Percentiles rank a stretch among this genome's conserved stretches.
Conservation (phyloP, 164 flowering plant genomes). For the Nymphaea thermarum region DNA sequence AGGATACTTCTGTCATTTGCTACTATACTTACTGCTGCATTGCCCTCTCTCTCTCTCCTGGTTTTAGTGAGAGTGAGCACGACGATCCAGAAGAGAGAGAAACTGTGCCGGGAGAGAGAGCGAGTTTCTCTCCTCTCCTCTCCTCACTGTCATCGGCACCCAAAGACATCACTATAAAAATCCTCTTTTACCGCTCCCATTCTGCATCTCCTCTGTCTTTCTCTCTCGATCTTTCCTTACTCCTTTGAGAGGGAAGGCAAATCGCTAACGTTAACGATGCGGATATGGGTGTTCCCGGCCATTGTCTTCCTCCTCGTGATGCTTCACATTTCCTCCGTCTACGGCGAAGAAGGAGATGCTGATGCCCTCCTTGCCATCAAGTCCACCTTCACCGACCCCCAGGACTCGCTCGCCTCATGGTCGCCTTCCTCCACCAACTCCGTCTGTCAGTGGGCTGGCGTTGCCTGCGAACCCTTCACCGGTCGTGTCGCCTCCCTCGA, state of each 20-base stretch:
- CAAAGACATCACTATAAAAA: neutral
- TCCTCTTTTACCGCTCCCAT: neutral
- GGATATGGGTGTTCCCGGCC: neutral
- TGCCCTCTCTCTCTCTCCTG: neutral
- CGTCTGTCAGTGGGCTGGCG: slow-evolving; percentile 55
- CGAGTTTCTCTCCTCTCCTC: neutral
- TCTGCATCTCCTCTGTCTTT: neutral
- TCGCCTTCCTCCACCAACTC: slow-evolving; percentile 35
- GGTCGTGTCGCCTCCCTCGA: slow-evolving; percentile 49
- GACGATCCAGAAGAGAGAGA: neutral
- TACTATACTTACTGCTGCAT: neutral
- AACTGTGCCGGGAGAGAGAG: neutral
- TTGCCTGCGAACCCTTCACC: slow-evolving; percentile 38
- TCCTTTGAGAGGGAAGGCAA: neutral
- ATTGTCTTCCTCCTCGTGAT: neutral
- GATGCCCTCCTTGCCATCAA: slow-evolving; percentile 22
- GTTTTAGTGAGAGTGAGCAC: neutral
- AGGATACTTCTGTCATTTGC: neutral
- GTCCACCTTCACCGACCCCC: slow-evolving; percentile 42
- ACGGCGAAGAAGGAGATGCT: neutral
- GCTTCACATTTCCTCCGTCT: neutral
- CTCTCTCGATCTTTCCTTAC: neutral
- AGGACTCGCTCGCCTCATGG: slow-evolving; percentile 19
- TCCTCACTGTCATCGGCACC: too few relatives aligned
- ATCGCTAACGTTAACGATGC: neutral